Evolutionary conservation across 2,329 filamentous ascomycete species (phyloP).

Genomic region (Clathrospora elynae): DNA sequence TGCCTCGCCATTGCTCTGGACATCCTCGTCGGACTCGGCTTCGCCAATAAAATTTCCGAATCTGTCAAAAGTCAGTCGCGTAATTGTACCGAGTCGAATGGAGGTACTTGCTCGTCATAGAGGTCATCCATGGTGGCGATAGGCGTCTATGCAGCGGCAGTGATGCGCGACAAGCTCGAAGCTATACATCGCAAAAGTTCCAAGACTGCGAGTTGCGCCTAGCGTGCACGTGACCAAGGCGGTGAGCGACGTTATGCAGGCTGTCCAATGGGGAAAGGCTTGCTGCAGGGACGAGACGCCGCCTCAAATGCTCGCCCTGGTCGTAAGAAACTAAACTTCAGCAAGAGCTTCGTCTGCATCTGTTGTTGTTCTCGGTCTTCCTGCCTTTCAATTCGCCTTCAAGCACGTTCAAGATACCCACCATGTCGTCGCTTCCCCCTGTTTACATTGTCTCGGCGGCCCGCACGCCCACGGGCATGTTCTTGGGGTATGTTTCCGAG

Average conservation of each 20-base stretch:
- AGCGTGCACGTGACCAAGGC: slow-evolving; percentile 17
- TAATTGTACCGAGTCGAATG: neutral
- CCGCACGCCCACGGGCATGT: slow-evolving; percentile 90
- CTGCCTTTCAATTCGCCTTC: slow-evolving; percentile 8
- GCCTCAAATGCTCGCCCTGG: slow-evolving; percentile 18
- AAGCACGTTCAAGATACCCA: slow-evolving; percentile 39
- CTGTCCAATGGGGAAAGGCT: slow-evolving; percentile 22
- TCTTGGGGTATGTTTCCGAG: slow-evolving; percentile 73
- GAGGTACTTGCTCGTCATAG: slow-evolving; percentile 78
- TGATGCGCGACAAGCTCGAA: slow-evolving; percentile 31
- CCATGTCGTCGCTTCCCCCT: slow-evolving; percentile 78
- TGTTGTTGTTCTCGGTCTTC: slow-evolving; percentile 13
- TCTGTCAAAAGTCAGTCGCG: slow-evolving; percentile 55
- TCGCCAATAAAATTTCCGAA: slow-evolving; percentile 99
- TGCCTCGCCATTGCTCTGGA: slow-evolving; percentile 73
- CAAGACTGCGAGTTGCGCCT: slow-evolving; percentile 17
- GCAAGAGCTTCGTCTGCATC: slow-evolving; percentile 23
- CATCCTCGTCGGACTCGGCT: slow-evolving; percentile 86
- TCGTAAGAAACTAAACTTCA: slow-evolving; percentile 22
- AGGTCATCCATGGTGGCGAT: slow-evolving; percentile 80
- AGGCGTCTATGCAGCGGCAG: slow-evolving; percentile 19
- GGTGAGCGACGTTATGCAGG: slow-evolving; percentile 27
- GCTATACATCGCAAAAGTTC: slow-evolving; percentile 40
- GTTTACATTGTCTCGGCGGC: slow-evolving; percentile 96
- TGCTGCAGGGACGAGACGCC: slow-evolving; percentile 23